A percentile compares a stretch with the other conserved stretches of the same genome.
phyloP scores from a whole-genome alignment of 805 yeast species.

The Myxozyma vanderwaltii region DNA sequence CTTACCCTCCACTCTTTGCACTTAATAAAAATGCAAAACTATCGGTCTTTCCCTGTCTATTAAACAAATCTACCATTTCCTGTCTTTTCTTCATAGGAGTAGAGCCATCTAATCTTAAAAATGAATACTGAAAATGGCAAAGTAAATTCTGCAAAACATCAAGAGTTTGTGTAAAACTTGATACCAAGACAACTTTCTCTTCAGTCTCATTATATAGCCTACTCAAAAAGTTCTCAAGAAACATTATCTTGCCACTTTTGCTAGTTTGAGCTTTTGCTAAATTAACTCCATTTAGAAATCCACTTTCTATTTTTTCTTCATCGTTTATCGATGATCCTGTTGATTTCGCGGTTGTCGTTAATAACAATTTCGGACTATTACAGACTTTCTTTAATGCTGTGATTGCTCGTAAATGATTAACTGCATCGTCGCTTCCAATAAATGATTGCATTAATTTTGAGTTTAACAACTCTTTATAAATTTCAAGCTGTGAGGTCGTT shows the following conservation, averaged over 20 bases:
- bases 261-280: slow-evolving; percentile 10
- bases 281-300: slow-evolving; percentile 15
- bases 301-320: slow-evolving; percentile 5
- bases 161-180: slow-evolving; percentile 84
- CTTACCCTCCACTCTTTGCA: slow-evolving; percentile 82
- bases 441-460: slow-evolving; percentile 42
- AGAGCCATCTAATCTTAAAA: slow-evolving; percentile 77
- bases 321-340: not conserved
- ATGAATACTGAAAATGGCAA: slow-evolving; percentile 52
- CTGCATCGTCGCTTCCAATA: slow-evolving; percentile 38
- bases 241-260: slow-evolving; percentile 63
- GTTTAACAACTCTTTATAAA: slow-evolving; percentile 56
- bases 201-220: slow-evolving; percentile 49
- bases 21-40: slow-evolving; percentile 74
- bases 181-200: slow-evolving; percentile 83
- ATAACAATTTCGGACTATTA: slow-evolving; percentile 71
- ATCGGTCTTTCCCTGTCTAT: slow-evolving; percentile 47
- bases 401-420: slow-evolving; percentile 63
- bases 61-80: slow-evolving; percentile 67
- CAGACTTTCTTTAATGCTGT: slow-evolving; percentile 77
- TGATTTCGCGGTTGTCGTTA: not conserved
- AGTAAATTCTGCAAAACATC: slow-evolving; percentile 69
- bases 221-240: slow-evolving; percentile 58
- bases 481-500: slow-evolving; percentile 56
- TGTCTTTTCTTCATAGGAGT: slow-evolving; percentile 71